Evolutionary conservation across 2,329 filamentous ascomycete genomes (phyloP), one percentile per base, ranked within the genome.

Genomic region (Pseudovirgaria hyperparasitica): DNA sequence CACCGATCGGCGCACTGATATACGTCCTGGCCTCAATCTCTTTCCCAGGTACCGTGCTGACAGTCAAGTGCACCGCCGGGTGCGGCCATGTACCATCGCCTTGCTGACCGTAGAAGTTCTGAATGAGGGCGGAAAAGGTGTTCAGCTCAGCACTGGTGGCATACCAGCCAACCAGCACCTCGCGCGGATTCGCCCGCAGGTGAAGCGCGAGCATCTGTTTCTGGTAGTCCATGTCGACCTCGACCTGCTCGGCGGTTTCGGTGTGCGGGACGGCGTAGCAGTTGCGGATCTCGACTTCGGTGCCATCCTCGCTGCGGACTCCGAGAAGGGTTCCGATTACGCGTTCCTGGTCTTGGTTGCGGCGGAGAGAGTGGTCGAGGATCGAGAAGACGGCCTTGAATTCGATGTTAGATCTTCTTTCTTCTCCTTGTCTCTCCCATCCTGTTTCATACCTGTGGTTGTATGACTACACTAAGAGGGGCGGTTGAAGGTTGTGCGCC

Each of bases 181-280:
- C 90, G 59, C 85, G 82, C 26, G 90, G 90, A 57, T 85, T 81
- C 31, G 86, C 87, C 62, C 87, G 87, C 43, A 96, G 75, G 55
- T 93, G 87, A 45, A 98, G 67, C 33, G 82, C 79, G 32, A 96
- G 76, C 90, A 98, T 98, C 59, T 87, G 86, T 72, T 96, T 96
- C 65, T 98, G 90, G 62, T 96, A 98, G 62, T 98, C 90, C 70
- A 98, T 92, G 55, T 98, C 90, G 39, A 98, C 90, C 62, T 98
- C 90, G 48, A 98, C 90, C 62, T 98, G 90, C 60, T 98, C 90
- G 55, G 86, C 81, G 43, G 87, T 93, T 64, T 98, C 90, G 43
- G 87, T 96, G 66, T 98, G 90, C 41, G 87, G 86, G 50, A 98
- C 92, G 42, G 90, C 90, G 57, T 98, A 98, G 64, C 84, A 87